phyloP scores from a whole-genome alignment of 148 eudicot genomes.

The Rhododendron kiyosumense region DNA sequence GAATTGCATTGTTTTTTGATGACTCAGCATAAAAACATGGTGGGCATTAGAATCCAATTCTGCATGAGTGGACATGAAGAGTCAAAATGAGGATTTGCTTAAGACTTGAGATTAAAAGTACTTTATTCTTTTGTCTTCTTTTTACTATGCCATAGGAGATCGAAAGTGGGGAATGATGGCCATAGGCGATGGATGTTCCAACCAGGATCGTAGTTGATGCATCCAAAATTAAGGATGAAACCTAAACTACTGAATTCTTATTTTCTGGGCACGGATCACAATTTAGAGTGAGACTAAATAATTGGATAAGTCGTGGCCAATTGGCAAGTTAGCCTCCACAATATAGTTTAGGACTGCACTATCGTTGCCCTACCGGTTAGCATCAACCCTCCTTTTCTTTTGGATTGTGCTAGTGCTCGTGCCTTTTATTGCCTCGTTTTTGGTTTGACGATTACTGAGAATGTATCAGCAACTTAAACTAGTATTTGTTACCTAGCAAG shows the following conservation, averaged over 20 bases:
- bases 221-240: background rate
- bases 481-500: background rate
- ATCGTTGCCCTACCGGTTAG: background rate
- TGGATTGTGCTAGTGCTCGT: background rate
- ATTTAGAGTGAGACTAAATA: background rate
- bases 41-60: background rate
- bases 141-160: background rate
- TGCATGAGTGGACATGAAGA: background rate
- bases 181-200: background rate
- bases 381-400: background rate
- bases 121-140: background rate
- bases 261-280: background rate
- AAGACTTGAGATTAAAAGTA: background rate
- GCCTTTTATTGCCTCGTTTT: constrained; percentile 1
- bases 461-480: background rate
- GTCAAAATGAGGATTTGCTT: background rate
- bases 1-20: background rate
- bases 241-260: background rate
- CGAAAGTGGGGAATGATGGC: background rate
- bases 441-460: background rate
- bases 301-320: background rate
- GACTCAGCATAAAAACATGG: background rate
- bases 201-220: background rate
- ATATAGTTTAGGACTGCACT: background rate
- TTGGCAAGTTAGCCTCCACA: background rate